These are phyloP conservation scores for Marasmius fiardii DNA, from an alignment of 1,284 basidiomycete species.

Conservation along the genomic window DNA sequence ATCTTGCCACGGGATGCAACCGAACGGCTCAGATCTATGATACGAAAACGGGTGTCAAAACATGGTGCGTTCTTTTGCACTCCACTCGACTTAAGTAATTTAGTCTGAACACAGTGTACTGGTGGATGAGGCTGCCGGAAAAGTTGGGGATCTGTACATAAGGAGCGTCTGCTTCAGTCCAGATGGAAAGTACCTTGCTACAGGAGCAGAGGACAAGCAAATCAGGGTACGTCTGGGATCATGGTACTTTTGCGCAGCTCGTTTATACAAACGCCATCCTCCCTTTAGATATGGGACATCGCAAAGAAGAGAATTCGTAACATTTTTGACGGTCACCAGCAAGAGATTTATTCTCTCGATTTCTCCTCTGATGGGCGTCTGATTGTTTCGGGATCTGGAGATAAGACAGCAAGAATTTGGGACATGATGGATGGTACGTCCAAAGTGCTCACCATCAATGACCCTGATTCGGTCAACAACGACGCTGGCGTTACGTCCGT, in stretches of 20 bases:
- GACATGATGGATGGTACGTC: conserved; percentile 66
- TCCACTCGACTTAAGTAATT: background rate
- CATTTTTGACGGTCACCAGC: conserved; percentile 81
- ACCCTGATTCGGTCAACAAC: conserved; percentile 48
- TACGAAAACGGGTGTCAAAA: conserved; percentile 65
- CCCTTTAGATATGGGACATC: conserved; percentile 83
- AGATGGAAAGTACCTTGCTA: conserved; percentile 78
- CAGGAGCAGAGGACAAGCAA: conserved; percentile 81
- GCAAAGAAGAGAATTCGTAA: conserved; percentile 66
- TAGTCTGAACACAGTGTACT: conserved; percentile 47
- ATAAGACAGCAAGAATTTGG: conserved; percentile 90
- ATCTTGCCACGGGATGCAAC: conserved; percentile 78
- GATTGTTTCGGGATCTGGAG: conserved; percentile 87
- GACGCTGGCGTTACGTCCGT: conserved; percentile 82
- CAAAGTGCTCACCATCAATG: conserved; percentile 58
- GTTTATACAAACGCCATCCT: conserved; percentile 8
- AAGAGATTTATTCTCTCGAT: conserved; percentile 90
- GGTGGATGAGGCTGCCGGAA: conserved; percentile 62
- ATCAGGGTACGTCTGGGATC: conserved; percentile 58
- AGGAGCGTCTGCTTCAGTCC: conserved; percentile 84
- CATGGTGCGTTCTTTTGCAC: conserved; percentile 46
- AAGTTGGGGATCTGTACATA: conserved; percentile 77
- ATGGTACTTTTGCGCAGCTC: conserved; percentile 4
- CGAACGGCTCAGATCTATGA: conserved; percentile 76
- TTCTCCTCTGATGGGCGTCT: conserved; percentile 80